Percentiles rank a stretch among this genome's conserved stretches.
These are phyloP conservation scores for Fusarium buxicola DNA, from an alignment of 2,329 filamentous ascomycete genomes.

Conservation along the genomic window DNA sequence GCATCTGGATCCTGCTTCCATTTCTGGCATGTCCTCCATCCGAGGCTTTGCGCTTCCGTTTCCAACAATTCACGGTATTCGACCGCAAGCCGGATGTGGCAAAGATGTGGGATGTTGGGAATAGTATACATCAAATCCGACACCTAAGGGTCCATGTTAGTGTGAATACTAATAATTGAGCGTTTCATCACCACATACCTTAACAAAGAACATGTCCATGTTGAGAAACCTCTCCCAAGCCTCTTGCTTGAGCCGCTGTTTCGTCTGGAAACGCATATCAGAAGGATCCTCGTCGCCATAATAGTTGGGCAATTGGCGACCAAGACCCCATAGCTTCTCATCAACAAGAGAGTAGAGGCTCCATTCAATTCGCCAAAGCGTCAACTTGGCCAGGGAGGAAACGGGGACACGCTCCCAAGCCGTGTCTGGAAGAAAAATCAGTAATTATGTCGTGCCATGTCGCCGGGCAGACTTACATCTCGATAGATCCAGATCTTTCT, in stretches of 20 bases:
- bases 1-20: constrained; percentile 70
- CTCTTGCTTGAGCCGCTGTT: constrained; percentile 60
- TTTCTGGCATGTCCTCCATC: constrained; percentile 60
- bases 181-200: constrained; percentile 56
- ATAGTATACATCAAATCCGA: constrained; percentile 72
- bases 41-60: constrained; percentile 58
- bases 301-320: constrained; percentile 63
- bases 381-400: constrained; percentile 65
- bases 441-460: neutral
- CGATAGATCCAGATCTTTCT: constrained; percentile 71
- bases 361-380: constrained; percentile 70
- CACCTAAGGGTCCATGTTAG: constrained; percentile 54
- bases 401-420: constrained; percentile 68
- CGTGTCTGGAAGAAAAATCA: constrained; percentile 58
- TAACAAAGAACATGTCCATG: constrained; percentile 75
- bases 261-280: constrained; percentile 56
- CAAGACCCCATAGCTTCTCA: constrained; percentile 63
- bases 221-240: constrained; percentile 66
- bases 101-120: constrained; percentile 68
- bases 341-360: constrained; percentile 67
- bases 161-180: neutral
- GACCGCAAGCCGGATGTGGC: constrained; percentile 65
- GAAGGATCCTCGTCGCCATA: constrained; percentile 61
- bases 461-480: constrained; percentile 64
- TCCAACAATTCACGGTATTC: constrained; percentile 70